Evolutionary conservation across 1,139 yeast genomes (phyloP).

Genomic region (Scheffersomyces insectosa): DNA sequence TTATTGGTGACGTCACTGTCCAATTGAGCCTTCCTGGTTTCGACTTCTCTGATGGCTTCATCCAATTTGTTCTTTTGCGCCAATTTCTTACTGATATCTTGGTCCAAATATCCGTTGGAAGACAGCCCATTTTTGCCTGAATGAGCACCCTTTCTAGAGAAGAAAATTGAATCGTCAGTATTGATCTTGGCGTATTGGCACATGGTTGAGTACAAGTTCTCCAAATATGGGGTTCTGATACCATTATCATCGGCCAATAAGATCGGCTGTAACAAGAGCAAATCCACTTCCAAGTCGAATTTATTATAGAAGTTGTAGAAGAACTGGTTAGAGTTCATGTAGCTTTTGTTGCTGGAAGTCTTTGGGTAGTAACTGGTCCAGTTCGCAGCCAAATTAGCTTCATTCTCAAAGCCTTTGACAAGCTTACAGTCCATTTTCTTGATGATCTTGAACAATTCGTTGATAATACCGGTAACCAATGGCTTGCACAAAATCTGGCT

Average conservation of each 20-base stretch:
- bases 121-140: neutral
- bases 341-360: constrained; percentile 26
- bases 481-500: constrained; percentile 82
- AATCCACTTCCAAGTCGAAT: constrained; percentile 62
- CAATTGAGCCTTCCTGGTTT: constrained; percentile 17
- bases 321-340: constrained; percentile 48
- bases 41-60: constrained; percentile 22
- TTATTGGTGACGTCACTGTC: constrained; percentile 19
- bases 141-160: constrained; percentile 23
- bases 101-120: constrained; percentile 1
- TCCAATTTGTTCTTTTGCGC: constrained; percentile 17
- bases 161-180: constrained; percentile 31
- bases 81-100: neutral
- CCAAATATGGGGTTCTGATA: constrained; percentile 86
- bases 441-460: constrained; percentile 72
- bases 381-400: constrained; percentile 54
- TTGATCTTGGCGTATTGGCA: constrained; percentile 65
- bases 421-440: constrained; percentile 77
- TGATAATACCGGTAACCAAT: constrained; percentile 72
- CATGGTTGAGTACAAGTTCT: constrained; percentile 78
- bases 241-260: constrained; percentile 82
- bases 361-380: constrained; percentile 51
- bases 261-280: constrained; percentile 80
- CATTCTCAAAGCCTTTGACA: constrained; percentile 66
- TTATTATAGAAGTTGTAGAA: constrained; percentile 63